Evolutionary conservation across 345 rosid species (phyloP).

Genomic region (Gynandropsis gynandra): DNA sequence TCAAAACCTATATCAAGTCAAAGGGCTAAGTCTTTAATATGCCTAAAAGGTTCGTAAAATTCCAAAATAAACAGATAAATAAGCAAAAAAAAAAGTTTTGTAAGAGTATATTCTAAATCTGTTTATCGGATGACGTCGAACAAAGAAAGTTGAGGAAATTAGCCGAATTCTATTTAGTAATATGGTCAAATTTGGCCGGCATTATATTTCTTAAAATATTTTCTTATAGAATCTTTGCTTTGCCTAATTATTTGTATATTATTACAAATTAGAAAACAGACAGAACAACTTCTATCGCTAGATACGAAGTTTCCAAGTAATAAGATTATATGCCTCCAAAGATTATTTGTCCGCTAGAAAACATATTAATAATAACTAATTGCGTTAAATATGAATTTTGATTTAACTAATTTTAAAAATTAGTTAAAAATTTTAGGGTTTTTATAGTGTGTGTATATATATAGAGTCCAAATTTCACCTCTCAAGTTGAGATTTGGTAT

Average conservation of each 20-base stretch:
- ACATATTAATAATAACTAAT: neutral
- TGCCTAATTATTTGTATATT: too few species aligned
- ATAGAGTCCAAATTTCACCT: too few species aligned
- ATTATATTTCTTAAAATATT: too few species aligned
- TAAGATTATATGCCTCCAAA: slow-evolving; percentile 6
- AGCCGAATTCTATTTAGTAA: too few species aligned
- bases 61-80: slow-evolving; percentile 5
- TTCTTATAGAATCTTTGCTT: too few species aligned
- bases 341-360: neutral
- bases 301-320: slow-evolving; percentile 10
- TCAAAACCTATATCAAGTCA: too few species aligned
- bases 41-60: too few species aligned
- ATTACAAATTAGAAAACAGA: neutral
- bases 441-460: too few species aligned
- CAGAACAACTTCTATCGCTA: slow-evolving; percentile 14
- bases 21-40: too few species aligned
- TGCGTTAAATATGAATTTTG: slow-evolving; percentile 10
- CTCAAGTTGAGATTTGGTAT: too few species aligned
- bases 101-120: slow-evolving; percentile 20
- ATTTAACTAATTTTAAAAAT: slow-evolving; percentile 6
- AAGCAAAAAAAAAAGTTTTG: slow-evolving; percentile 24
- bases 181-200: too few species aligned
- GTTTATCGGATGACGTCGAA: slow-evolving; percentile 18
- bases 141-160: neutral
- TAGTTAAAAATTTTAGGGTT: too few species aligned